Evolutionary conservation across 2,329 filamentous ascomycete genomes (phyloP), one percentile per base, ranked within the genome.

Genomic region (Corynespora cassiicola): DNA sequence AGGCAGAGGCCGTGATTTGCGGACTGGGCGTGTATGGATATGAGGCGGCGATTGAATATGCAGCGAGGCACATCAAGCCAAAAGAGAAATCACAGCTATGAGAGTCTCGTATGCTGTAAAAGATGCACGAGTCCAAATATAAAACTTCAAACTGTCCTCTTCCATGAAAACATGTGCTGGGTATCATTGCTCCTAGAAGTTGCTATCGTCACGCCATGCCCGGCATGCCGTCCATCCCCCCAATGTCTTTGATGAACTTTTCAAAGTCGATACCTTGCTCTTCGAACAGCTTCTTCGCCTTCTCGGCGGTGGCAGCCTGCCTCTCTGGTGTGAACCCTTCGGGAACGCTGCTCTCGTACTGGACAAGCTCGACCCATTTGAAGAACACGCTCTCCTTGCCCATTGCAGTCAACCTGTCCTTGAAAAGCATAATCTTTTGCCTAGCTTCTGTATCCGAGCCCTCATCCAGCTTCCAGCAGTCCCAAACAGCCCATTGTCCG

Each of bases 301-400:
- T 85, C 48, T 81, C 73, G 42, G 89, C 88, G 1, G 87, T 85
- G 27, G 76, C 79, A 39, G 81, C 75, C 69, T 95, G 90, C 58
- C 83, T 79, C 61, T 90, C 86, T 0, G 77, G 73, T 1, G 85
- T 87, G 61, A 95, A 95, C 0, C 88, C 88, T 12, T 86, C 88
- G 0, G 90, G 87, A 52, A 81, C 80, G 22, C 84, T 86, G 26
- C 88, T 86, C 70, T 96, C 90, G 58, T 84, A 95, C 70, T 96
- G 90, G 32, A 96, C 84, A 61, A 95, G 80, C 73, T 96, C 91
- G 31, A 96, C 88, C 90, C 90, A 96, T 38, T 86, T 82, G 72
- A 88, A 96, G 72, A 96, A 96, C 36, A 96, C 68, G 49, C 87
- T 84, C 66, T 96, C 91, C 70, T 96, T 95, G 27, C 87, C 90